Evolutionary conservation across 2,329 filamentous ascomycete genomes (phyloP).

Genomic region (Clonostachys byssicola): DNA sequence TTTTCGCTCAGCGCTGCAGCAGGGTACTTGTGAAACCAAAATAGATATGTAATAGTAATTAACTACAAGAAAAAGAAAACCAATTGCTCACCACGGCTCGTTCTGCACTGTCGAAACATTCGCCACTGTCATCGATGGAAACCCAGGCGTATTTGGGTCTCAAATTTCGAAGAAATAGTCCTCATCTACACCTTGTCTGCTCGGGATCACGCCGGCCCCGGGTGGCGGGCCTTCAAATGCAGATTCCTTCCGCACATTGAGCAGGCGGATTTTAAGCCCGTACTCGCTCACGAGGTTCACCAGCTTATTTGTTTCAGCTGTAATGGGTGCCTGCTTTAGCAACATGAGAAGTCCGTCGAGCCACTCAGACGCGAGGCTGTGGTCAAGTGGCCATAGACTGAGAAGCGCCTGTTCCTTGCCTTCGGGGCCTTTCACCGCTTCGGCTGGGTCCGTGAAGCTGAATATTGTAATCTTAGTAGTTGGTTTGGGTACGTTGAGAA

Average conservation of each 20-base stretch:
- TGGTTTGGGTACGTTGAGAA: conserved; percentile 30
- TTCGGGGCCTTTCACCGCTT: conserved; percentile 24
- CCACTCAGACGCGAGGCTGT: conserved; percentile 91
- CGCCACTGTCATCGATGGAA: no score
- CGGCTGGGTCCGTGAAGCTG: conserved; percentile 52
- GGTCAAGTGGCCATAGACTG: conserved; percentile 75
- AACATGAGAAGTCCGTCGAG: conserved; percentile 93
- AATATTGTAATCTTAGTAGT: conserved; percentile 91
- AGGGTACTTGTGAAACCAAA: conserved; percentile 1
- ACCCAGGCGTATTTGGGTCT: no score
- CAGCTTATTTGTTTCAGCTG: conserved; percentile 90
- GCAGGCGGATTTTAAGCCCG: conserved; percentile 83
- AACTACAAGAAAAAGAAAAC: background rate
- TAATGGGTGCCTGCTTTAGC: conserved; percentile 91
- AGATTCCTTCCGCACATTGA: conserved; percentile 87
- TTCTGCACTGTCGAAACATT: no score
- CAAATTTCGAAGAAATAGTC: conserved; percentile 85
- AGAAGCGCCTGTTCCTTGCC: conserved; percentile 69
- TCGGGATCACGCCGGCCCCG: conserved; percentile 75
- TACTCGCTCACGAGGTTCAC: conserved; percentile 84
- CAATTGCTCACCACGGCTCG: conserved; percentile 17
- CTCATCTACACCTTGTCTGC: conserved; percentile 80
- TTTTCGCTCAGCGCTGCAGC: no score
- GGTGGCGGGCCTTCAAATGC: conserved; percentile 61
- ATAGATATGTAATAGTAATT: background rate